A percentile compares a stretch with the other conserved stretches of the same genome.
Evolutionary conservation across 768 basidiomycete species (phyloP).

Genomic region (Tricholoma matsutake): DNA sequence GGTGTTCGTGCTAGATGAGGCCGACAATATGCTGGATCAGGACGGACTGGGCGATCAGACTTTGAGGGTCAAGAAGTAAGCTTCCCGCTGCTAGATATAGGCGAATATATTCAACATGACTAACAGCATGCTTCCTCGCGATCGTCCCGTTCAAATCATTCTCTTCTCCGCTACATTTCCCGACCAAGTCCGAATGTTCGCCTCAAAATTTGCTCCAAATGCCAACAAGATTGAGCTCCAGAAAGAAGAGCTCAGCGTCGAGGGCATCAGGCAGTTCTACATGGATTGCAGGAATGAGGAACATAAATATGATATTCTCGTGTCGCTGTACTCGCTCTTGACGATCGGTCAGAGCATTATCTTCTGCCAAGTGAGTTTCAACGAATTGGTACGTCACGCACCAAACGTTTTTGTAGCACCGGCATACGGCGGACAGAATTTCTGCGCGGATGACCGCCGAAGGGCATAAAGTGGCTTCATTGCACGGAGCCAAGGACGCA

Average conservation of each 20-base stretch:
- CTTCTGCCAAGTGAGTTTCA: conserved; percentile 77
- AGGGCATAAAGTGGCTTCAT: conserved; percentile 93
- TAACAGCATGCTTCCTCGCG: conserved; percentile 54
- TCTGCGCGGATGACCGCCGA: conserved; percentile 87
- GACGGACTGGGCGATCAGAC: conserved; percentile 95
- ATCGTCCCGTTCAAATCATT: conserved; percentile 69
- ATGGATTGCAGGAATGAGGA: conserved; percentile 93
- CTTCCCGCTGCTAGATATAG: neutral
- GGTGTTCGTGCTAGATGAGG: conserved; percentile 96
- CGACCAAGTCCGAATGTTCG: conserved; percentile 88
- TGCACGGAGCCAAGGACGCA: conserved; percentile 93
- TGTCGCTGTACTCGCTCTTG: conserved; percentile 83
- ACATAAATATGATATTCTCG: conserved; percentile 94
- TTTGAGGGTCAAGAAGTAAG: conserved; percentile 88
- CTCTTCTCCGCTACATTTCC: conserved; percentile 99
- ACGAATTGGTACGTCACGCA: neutral
- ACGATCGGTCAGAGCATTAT: conserved; percentile 99
- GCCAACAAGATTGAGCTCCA: conserved; percentile 97
- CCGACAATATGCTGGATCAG: conserved; percentile 98
- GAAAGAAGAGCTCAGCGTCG: conserved; percentile 90
- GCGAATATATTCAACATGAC: conserved; percentile 1
- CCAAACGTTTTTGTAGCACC: conserved; percentile 49
- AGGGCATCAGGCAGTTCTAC: conserved; percentile 95
- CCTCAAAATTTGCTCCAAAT: conserved; percentile 86
- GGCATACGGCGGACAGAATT: conserved; percentile 90